These are phyloP conservation scores for Ogataea ganodermae DNA, from an alignment of 805 yeast species.

Conservation along the genomic window DNA sequence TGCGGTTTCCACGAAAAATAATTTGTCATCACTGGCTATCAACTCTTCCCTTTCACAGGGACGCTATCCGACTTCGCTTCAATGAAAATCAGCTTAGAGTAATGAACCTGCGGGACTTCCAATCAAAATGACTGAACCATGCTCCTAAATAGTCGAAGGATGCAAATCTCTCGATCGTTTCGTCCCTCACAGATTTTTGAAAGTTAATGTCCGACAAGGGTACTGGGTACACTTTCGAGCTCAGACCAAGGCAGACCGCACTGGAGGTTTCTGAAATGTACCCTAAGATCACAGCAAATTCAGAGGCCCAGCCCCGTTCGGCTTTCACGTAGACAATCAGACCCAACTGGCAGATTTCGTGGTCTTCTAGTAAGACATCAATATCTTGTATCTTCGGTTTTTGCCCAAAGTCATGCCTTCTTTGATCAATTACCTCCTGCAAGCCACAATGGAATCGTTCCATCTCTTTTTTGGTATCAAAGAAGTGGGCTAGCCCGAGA, in stretches of 20 bases:
- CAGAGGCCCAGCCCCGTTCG: not conserved
- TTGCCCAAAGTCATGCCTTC: not conserved
- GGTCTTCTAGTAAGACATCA: not conserved
- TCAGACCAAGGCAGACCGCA: not conserved
- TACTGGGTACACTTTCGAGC: not conserved
- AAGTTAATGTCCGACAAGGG: not conserved
- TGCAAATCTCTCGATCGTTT: not conserved
- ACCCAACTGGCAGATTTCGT: not conserved
- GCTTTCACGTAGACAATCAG: not conserved
- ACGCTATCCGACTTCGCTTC: no score
- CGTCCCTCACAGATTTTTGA: not conserved
- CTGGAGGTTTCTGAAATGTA: not conserved
- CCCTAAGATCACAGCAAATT: not conserved
- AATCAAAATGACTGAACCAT: not conserved
- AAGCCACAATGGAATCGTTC: not conserved
- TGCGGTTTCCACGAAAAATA: not conserved
- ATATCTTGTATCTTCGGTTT: not conserved
- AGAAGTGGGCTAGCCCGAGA: not conserved
- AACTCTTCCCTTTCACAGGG: no score
- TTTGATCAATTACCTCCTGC: not conserved
- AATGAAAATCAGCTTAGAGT: no score
- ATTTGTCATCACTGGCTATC: no score
- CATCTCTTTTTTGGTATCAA: not conserved
- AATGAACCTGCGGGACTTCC: not conserved
- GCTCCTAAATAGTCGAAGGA: not conserved